Base-by-base conservation (phyloP, 257 asterid genomes). In the Penstemon newberryi region DNA sequence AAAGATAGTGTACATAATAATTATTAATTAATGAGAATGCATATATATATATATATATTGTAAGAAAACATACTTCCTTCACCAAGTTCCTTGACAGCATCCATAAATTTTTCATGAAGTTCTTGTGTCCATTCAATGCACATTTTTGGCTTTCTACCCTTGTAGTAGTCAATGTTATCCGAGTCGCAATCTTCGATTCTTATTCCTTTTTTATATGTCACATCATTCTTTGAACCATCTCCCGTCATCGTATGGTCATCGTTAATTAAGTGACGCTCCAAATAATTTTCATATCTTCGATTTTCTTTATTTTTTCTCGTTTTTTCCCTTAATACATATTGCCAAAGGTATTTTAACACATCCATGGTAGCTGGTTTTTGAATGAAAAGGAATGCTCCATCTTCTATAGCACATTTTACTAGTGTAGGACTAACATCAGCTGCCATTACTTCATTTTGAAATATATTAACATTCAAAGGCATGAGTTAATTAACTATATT, bases 51-150 rank as follows among this genome's bases (percentile, higher is more conserved):
- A 4, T 4, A 1, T n/a, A 51, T 4, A 8, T 5, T 37, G 10
- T 36, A 50, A 70, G 33, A 11, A 42, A 53, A 0, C 70, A 54
- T 78, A 78, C 82, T 78, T 73, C 82, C 82, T 4, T 78, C 79
- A 5, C 82, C 79, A 5, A 73, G 79, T 37, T 11, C 12, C 56
- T 5, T 53, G 4, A 78, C 82, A 51, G 79, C 78, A 57, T 60
- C 52, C 70, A 69, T 54, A 73, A 78, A 78, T 52, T 65, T 73
- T 5, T 65, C 66, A 25, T 78, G 79, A 46, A 78, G 78, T 38
- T 64, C 76, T 4, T 51, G 53, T 6, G 76, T 69, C 82, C 82
- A 78, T 36, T 69, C 76, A 6, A 67, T 78, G 60, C 82, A 73
- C 37, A 63, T 39, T 65, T 65, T 77, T 5, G 66, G 39, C 71